Evolutionary conservation across 805 yeast genomes (phyloP), one percentile per base, ranked within the genome.

Genomic region (Kodamaea sagamina): DNA sequence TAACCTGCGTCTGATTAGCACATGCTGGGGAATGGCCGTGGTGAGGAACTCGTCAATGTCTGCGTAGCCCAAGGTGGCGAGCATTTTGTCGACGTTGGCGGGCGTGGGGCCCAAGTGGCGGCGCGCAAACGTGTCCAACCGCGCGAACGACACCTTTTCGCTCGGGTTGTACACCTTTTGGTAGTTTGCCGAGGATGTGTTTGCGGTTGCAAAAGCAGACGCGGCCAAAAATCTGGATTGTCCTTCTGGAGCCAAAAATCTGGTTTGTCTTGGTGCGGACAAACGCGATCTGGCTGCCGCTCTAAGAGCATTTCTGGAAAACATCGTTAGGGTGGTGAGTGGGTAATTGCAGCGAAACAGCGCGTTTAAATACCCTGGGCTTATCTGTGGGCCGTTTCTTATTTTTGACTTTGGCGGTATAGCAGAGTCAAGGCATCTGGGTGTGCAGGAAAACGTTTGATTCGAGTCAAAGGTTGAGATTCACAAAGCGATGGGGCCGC

Each of bases 71-170:
- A 90, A 71, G 8, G 74, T 62, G 3, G 63, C 47, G 41, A 93
- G 74, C 96, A 92, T 89, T 24, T 66, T 62, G 12, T 65, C 57
- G 13, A 85, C 86, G 49, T 88, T 81, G 0, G 51, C 55, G 0
- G 86, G 82, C 10, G 77, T 72, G 17, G 95, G 89, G 9, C 99
- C 99, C 46, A 92, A 71, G 65, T 93, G 99, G 56, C 98, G 86
- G 58, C 95, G 79, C 39, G 86, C 78, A 64, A 92, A 93, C 1
- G 93, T 83, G 60, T 93, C 99, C 44, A 87, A 71, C 3, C 78
- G 53, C 12, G 51, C 55, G 28, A 65, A 54, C 2, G 50, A 28
- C 26, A 51, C 52, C 27, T 32, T 28, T 22, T 51, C 45, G 8
- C 45, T 36, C 6, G 81, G 75, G 45, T 71, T 65, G 52, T 74